Conservation (phyloP, 371 early-diverging fungal genomes). For the Apophysomyces sp. region DNA sequence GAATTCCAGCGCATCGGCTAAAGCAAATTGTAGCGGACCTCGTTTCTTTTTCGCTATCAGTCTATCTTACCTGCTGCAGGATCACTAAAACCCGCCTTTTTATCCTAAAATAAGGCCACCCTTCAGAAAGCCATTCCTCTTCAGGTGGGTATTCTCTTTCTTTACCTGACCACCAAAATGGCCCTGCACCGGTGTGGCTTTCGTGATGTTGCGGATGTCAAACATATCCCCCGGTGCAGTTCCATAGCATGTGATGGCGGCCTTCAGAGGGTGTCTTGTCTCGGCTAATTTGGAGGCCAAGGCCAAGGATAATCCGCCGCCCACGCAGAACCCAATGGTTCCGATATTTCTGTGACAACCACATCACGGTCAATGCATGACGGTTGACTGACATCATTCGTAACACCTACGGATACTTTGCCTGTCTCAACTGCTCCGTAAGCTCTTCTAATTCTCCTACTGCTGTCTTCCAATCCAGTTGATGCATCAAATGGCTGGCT, state of each 20-base stretch:
- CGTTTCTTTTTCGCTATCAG: neutral
- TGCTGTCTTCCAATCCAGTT: conserved; percentile 50
- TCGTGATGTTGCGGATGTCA: conserved; percentile 41
- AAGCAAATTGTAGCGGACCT: neutral
- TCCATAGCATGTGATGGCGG: conserved; percentile 53
- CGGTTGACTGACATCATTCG: neutral
- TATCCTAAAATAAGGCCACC: conserved; percentile 32
- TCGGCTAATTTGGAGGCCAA: conserved; percentile 34
- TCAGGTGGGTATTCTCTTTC: neutral
- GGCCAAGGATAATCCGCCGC: conserved; percentile 52
- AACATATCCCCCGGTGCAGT: conserved; percentile 37
- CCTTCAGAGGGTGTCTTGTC: conserved; percentile 34
- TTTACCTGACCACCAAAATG: conserved; percentile 48
- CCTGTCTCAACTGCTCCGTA: conserved; percentile 22
- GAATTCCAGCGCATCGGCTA: conserved; percentile 27
- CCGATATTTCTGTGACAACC: conserved; percentile 31
- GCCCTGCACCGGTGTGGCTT: conserved; percentile 48
- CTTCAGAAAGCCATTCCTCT: too few relatives aligned
- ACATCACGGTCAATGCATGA: neutral
- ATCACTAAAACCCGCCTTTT: conserved; percentile 43
- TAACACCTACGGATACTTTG: conserved; percentile 27
- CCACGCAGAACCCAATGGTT: conserved; percentile 57
- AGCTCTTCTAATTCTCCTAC: conserved; percentile 38
- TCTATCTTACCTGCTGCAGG: conserved; percentile 29
- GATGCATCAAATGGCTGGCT: conserved; percentile 55